phyloP scores from a whole-genome alignment of 768 basidiomycete species.

The Rhizopogon vinicolor region DNA sequence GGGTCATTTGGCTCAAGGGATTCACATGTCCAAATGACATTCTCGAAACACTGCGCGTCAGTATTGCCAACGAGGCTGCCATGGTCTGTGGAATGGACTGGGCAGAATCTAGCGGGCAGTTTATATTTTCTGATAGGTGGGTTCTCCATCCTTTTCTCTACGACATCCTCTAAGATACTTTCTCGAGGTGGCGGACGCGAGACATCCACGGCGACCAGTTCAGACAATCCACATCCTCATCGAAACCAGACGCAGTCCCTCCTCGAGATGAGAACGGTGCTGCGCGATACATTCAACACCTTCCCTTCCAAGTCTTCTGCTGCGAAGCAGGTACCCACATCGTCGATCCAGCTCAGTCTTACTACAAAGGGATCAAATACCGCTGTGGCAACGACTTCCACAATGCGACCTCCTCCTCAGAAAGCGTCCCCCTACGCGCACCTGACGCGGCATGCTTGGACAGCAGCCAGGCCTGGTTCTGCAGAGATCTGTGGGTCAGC shows the following conservation, averaged over 20 bases:
- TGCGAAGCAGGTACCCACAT: conserved; percentile 98
- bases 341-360: conserved; percentile 92
- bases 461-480: conserved; percentile 97
- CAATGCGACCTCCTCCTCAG: conserved; percentile 66
- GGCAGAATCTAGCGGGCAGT: conserved; percentile 96
- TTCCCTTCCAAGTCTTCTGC: conserved; percentile 98
- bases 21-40: conserved; percentile 99
- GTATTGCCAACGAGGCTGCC: conserved; percentile 85
- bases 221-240: conserved; percentile 92
- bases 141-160: conserved; percentile 17
- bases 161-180: not conserved
- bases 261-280: conserved; percentile 84
- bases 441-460: conserved; percentile 89
- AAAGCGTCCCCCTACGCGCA: conserved; percentile 48
- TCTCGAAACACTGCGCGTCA: conserved; percentile 90
- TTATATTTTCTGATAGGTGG: conserved; percentile 96
- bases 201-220: conserved; percentile 99
- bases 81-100: conserved; percentile 99
- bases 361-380: conserved; percentile 87
- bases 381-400: conserved; percentile 79
- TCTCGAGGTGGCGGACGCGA: conserved; percentile 85
- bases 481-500: conserved; percentile 92
- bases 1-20: conserved; percentile 97
- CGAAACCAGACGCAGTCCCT: conserved; percentile 85
- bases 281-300: conserved; percentile 80